These are phyloP conservation scores for Termitomyces sp. DNA, from an alignment of 1,284 basidiomycete species.

Conservation along the genomic window DNA sequence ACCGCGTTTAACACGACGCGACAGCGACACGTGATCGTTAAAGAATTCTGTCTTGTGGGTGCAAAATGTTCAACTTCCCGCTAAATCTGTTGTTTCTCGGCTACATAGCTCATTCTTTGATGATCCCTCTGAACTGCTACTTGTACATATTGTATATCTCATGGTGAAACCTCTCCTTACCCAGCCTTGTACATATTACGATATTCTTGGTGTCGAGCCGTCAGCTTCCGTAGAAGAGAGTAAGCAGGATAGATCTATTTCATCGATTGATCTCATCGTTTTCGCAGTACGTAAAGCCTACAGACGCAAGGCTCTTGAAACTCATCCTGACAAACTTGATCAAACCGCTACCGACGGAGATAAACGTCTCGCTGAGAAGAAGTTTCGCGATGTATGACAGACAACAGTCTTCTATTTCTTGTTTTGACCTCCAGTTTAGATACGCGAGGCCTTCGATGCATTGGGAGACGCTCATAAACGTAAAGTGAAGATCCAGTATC, in stretches of 20 bases:
- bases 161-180: slow-evolving; percentile 14
- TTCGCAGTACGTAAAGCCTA: slow-evolving; percentile 56
- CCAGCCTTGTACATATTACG: slow-evolving; percentile 28
- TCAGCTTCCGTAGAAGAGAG: slow-evolving; percentile 34
- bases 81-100: background rate
- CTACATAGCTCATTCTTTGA: slow-evolving; percentile 5
- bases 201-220: slow-evolving; percentile 30
- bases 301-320: slow-evolving; percentile 53
- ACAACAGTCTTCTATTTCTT: background rate
- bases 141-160: slow-evolving; percentile 7
- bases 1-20: too few species aligned
- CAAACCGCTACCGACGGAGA: slow-evolving; percentile 40
- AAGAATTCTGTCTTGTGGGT: background rate
- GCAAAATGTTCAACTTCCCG: slow-evolving; percentile 5
- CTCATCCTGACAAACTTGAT: slow-evolving; percentile 62
- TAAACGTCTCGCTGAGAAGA: slow-evolving; percentile 44
- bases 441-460: slow-evolving; percentile 51
- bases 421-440: slow-evolving; percentile 27
- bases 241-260: slow-evolving; percentile 16
- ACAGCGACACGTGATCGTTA: slow-evolving; percentile 12
- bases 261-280: slow-evolving; percentile 3
- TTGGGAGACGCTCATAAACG: slow-evolving; percentile 53
- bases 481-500: slow-evolving; percentile 36
- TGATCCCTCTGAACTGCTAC: slow-evolving; percentile 9
- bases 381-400: slow-evolving; percentile 42